Base-by-base conservation (phyloP, 495 filamentous ascomycete species). In the Penicillium robsamsonii region DNA sequence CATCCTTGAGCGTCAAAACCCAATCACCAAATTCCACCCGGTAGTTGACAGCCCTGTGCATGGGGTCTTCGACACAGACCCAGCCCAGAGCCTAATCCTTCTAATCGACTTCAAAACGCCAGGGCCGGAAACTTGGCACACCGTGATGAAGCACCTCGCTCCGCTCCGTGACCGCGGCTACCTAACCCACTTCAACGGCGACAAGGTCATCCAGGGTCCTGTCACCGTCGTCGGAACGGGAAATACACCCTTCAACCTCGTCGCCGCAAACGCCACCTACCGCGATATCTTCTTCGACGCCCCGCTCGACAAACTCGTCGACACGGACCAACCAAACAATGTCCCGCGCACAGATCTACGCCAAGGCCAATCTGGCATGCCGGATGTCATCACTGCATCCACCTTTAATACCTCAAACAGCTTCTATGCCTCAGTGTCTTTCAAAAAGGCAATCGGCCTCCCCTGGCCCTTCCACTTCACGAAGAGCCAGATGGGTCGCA, bases 151-250 rank as follows among this genome's bases (percentile, higher is more conserved):
- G n/a, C 81, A 87, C 29, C 77, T 93, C 1, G 68, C 78, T 11
- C 88, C 89, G 5, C 77, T 93, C 4, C 80, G 88, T 3, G 81
- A 84, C 20, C 69, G 74, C n/a, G 79, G 80, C 54, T 90, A 83
- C 70, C 71, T 91, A 9, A 84, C 79, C 2, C 78, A 79, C 54
- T 81, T 83, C 54, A 76, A 77, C 53, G 71, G 85, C 27, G 77
- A 73, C 0, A 70, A 74, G 20, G 56, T 78, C 12, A 50, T 77
- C 48, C 58, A 61, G 5, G 74, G 87, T 3, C 84, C 86, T 5
- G 65, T 96, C 13, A 96, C 90, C 2, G 82, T 95, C 0, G 85
- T 95, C 15, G 89, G 84, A 8, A 93, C 91, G 1, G 91, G 91
- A 8, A 87, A 87, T 60, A 81, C 89, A 0, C 88, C 90, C 0